phyloP scores from a whole-genome alignment of 1,284 basidiomycete genomes.

The Leccinum angustisporum region DNA sequence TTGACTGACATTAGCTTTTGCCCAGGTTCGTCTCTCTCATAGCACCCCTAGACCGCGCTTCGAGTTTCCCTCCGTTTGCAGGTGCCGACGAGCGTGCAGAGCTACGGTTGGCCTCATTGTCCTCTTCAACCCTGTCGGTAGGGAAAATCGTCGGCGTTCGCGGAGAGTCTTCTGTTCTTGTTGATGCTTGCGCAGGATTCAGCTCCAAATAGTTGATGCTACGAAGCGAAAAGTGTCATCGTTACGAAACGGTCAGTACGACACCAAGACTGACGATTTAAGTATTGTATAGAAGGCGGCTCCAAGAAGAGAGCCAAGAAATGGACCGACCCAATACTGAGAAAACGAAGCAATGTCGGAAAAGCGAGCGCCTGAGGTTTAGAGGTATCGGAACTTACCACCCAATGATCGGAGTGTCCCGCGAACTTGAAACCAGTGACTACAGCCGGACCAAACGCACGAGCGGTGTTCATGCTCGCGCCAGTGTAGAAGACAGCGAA shows the following conservation, averaged over 20 bases:
- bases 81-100: not conserved
- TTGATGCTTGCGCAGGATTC: constrained; percentile 34
- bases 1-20: not conserved
- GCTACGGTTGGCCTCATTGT: constrained; percentile 5
- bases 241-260: not conserved
- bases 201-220: constrained; percentile 33
- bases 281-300: constrained; percentile 55
- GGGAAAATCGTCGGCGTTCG: constrained; percentile 16
- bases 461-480: constrained; percentile 68
- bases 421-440: constrained; percentile 54
- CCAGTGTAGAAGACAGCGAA: constrained; percentile 58
- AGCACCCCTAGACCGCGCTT: not conserved
- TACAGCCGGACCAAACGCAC: constrained; percentile 74
- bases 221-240: not conserved
- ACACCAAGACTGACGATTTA: constrained; percentile 47
- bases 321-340: constrained; percentile 64
- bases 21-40: not conserved
- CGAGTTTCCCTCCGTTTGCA: not conserved
- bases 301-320: constrained; percentile 59
- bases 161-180: constrained; percentile 28
- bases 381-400: constrained; percentile 40
- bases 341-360: not conserved
- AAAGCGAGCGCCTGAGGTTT: constrained; percentile 1
- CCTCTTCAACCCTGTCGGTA: constrained; percentile 1
- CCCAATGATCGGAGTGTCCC: constrained; percentile 54